Base-by-base conservation (phyloP, 352 stramenopile species). In the Globisporangium paroecandrum region DNA sequence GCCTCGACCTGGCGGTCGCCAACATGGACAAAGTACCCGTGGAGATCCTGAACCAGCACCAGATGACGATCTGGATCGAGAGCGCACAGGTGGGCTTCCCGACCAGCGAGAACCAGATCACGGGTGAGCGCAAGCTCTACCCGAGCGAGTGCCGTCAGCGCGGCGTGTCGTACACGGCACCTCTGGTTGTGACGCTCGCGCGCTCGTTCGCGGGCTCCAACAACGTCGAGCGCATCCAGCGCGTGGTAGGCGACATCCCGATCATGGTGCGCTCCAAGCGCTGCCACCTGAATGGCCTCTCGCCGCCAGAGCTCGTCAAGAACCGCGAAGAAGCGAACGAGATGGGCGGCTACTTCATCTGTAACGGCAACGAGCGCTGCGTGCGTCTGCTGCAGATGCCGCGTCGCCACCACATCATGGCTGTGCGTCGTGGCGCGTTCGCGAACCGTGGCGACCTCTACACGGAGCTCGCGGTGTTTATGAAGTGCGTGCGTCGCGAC, bases 341-440 rank as follows among this genome's bases (percentile, higher is more conserved):
- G 72, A 97, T 99, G 82, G 98, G 98, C 58, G 98, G 98, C 49
- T 99, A 99, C 73, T 99, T 99, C 70, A 98, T 99, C 66, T 98
- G 98, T 71, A 99, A 98, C 77, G 98, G 98, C 34, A 99, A 99
- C 80, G 98, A 99, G 82, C 90, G 97, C 65, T 98, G 97, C 65
- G 96, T 99, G 51, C 89, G 98, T 69, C 78, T 99, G 69, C 80
- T 99, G 69, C 98, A 99, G 83, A 95, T 97, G 78, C 88, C 89
- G 10, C 83, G 89, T 49, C 87, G 89, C 46, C 87, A 96, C 72
- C 89, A 96, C 70, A 89, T 96, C 64, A 93, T 93, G 84, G 96
- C 97, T 5, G 97, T 99, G 74, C 90, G 97, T 70, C 92, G 98
- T 77, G 89, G 89, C n/a, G 98, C 97, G 18, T 99, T 99, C 78